Evolutionary conservation across 331 rosid genomes (phyloP).

Genomic region (Dryas integrifolia): DNA sequence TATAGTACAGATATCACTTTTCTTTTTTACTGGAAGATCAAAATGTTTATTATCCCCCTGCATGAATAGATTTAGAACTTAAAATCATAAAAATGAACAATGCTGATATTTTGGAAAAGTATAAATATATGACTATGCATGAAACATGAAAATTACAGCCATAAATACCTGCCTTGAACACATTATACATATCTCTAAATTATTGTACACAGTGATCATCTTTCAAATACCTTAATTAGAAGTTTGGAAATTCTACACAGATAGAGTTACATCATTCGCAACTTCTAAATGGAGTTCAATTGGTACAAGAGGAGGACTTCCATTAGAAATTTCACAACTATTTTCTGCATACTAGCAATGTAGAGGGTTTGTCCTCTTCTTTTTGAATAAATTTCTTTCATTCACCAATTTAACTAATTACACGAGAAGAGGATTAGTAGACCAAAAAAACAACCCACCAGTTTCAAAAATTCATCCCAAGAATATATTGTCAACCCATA

Average conservation of each 20-base stretch:
- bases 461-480: constrained; percentile 72
- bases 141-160: not conserved
- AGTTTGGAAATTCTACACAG: not conserved
- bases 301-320: not conserved
- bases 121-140: not conserved
- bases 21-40: constrained; percentile 78
- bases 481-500: constrained; percentile 62
- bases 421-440: constrained; percentile 14
- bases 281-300: not conserved
- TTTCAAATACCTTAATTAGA: not conserved
- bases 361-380: not conserved
- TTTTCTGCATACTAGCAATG: not conserved
- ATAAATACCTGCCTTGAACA: not conserved
- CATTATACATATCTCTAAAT: not conserved
- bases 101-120: constrained; percentile 17
- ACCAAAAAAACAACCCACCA: constrained; percentile 54
- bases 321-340: not conserved
- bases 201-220: not conserved
- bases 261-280: not conserved
- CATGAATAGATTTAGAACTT: constrained; percentile 31
- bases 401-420: not conserved
- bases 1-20: constrained; percentile 81
- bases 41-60: constrained; percentile 70
- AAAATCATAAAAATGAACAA: constrained; percentile 24
- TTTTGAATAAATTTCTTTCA: not conserved